These are phyloP conservation scores for Lactarius deliciosus DNA, from an alignment of 768 basidiomycete species.

Conservation along the genomic window DNA sequence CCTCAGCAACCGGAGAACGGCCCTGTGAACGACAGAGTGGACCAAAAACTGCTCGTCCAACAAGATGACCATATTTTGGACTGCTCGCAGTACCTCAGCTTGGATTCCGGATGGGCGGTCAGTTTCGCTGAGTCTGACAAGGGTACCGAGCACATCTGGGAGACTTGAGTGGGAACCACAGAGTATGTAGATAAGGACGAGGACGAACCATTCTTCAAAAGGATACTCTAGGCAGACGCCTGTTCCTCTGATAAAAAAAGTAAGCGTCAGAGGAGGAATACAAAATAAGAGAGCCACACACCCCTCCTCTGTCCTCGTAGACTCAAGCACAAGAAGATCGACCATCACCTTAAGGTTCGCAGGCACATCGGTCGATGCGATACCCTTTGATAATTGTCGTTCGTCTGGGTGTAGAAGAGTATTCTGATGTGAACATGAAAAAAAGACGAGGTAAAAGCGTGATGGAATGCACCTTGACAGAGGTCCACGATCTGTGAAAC, in stretches of 20 bases:
- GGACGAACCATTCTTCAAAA: slow-evolving; percentile 77
- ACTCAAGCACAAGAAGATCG: slow-evolving; percentile 83
- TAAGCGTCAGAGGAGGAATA: slow-evolving; percentile 13
- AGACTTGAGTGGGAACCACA: slow-evolving; percentile 11
- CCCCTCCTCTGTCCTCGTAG: slow-evolving; percentile 84
- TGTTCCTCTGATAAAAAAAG: slow-evolving; percentile 55
- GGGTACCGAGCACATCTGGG: slow-evolving; percentile 75
- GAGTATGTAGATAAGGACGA: background rate
- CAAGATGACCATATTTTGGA: slow-evolving; percentile 88
- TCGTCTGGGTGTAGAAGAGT: slow-evolving; percentile 89
- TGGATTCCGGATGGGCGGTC: slow-evolving; percentile 91
- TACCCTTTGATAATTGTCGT: slow-evolving; percentile 79
- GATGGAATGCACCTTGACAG: slow-evolving; percentile 56
- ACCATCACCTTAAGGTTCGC: slow-evolving; percentile 74
- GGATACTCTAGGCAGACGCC: slow-evolving; percentile 89
- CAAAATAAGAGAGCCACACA: slow-evolving; percentile 42
- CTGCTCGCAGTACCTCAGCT: slow-evolving; percentile 80
- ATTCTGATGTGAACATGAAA: slow-evolving; percentile 46
- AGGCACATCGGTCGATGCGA: slow-evolving; percentile 79
- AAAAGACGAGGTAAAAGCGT: background rate
- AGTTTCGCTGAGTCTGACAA: slow-evolving; percentile 81
- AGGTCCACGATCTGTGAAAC: slow-evolving; percentile 74
- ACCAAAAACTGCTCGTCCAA: slow-evolving; percentile 93
- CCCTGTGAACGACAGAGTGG: slow-evolving; percentile 86
- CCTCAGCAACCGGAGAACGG: slow-evolving; percentile 78